phyloP scores from a whole-genome alignment of 2,329 filamentous ascomycete genomes.

The Sarocladiaceae sp. region DNA sequence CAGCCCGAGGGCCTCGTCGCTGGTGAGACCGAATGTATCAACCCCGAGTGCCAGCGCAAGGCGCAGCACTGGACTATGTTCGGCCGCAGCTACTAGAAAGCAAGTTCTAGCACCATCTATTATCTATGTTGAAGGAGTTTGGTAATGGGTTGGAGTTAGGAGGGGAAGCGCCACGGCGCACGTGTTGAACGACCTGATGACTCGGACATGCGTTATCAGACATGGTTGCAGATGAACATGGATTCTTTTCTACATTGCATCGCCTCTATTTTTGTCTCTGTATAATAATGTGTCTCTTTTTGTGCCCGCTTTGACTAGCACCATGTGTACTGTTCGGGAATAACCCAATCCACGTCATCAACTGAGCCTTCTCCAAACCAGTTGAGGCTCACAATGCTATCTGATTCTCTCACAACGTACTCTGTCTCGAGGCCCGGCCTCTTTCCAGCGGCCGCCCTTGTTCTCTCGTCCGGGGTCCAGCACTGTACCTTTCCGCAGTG shows the following conservation, averaged over 20 bases:
- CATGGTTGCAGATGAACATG: background rate
- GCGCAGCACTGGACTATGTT: constrained; percentile 93
- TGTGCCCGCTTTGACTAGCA: constrained; percentile 42
- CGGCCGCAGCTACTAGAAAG: constrained; percentile 62
- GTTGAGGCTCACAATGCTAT: constrained; percentile 67
- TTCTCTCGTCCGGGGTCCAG: constrained; percentile 71
- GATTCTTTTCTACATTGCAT: constrained; percentile 14
- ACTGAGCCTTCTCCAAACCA: constrained; percentile 59
- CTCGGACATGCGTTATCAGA: background rate
- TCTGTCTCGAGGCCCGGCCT: constrained; percentile 43
- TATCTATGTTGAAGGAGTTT: constrained; percentile 3
- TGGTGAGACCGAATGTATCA: constrained; percentile 87
- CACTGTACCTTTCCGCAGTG: constrained; percentile 65
- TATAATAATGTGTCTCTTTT: too few relatives aligned
- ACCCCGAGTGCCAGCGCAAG: constrained; percentile 72
- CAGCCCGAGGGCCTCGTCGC: constrained; percentile 76
- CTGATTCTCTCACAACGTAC: constrained; percentile 52
- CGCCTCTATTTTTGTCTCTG: too few relatives aligned
- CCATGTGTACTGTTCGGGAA: constrained; percentile 76
- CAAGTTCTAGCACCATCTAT: background rate
- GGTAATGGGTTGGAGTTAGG: constrained; percentile 10
- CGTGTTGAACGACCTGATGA: background rate
- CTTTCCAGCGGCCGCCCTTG: constrained; percentile 42
- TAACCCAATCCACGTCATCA: constrained; percentile 63
- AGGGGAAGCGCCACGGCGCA: constrained; percentile 1